Evolutionary conservation across 2,329 filamentous ascomycete genomes (phyloP).

Genomic region (Venturia carpophila): DNA sequence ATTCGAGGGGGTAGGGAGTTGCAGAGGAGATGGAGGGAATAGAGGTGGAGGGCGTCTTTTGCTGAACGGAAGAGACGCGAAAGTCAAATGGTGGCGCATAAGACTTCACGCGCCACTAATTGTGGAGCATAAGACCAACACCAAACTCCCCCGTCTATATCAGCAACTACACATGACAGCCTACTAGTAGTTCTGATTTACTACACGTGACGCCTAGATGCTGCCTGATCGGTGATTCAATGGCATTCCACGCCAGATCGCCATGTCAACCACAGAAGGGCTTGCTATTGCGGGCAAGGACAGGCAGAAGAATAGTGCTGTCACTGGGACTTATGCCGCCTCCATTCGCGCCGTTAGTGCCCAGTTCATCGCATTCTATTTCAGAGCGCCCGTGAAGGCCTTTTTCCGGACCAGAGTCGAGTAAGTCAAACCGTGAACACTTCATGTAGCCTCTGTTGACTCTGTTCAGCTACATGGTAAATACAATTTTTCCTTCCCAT

Average conservation of each 20-base stretch:
- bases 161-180: not conserved
- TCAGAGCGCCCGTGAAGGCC: conserved; percentile 80
- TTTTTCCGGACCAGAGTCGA: conserved; percentile 89
- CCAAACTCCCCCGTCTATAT: not conserved
- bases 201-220: not conserved
- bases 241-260: not conserved
- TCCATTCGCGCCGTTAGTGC: conserved; percentile 76
- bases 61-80: not conserved
- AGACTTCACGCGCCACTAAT: too few relatives aligned
- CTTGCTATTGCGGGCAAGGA: conserved; percentile 8
- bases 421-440: conserved; percentile 45
- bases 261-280: conserved; percentile 1
- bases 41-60: not conserved
- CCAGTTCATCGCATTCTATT: conserved; percentile 83
- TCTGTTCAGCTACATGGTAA: conserved; percentile 44
- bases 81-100: conserved; percentile 10
- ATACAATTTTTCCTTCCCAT: conserved; percentile 11
- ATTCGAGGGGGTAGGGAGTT: conserved; percentile 13
- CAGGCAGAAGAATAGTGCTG: conserved; percentile 48
- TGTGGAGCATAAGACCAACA: not conserved
- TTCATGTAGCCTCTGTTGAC: not conserved
- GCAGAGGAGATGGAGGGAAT: conserved; percentile 10
- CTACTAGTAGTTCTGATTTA: not conserved
- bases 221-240: not conserved
- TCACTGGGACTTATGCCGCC: conserved; percentile 73